Evolutionary conservation across 768 basidiomycete genomes (phyloP).

Genomic region (Trichaptum fuscoviolaceum): DNA sequence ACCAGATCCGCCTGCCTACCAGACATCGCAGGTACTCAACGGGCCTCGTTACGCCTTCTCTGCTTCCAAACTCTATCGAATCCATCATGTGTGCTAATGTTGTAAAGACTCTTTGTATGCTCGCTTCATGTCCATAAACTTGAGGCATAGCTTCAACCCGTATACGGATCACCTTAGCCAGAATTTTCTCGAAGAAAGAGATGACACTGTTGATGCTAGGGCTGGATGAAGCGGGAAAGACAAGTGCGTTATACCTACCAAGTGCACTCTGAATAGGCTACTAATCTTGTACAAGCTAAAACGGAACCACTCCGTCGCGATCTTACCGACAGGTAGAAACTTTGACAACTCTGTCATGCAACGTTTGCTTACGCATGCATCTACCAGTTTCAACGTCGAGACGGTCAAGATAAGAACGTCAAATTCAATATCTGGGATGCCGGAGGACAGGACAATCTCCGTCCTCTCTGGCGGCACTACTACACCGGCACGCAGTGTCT

Average conservation of each 20-base stretch:
- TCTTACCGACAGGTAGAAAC: constrained; percentile 84
- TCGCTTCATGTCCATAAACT: constrained; percentile 19
- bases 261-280: constrained; percentile 10
- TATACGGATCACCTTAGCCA: constrained; percentile 58
- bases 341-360: background rate
- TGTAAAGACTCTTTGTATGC: constrained; percentile 70
- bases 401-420: constrained; percentile 98
- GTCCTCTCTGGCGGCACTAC: constrained; percentile 97
- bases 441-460: constrained; percentile 98
- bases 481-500: constrained; percentile 98
- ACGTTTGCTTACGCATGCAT: background rate
- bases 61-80: constrained; percentile 1
- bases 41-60: constrained; percentile 13
- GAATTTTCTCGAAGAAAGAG: constrained; percentile 98
- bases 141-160: constrained; percentile 7
- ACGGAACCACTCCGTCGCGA: constrained; percentile 96
- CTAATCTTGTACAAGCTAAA: constrained; percentile 87
- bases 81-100: constrained; percentile 78
- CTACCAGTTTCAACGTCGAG: constrained; percentile 89
- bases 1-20: background rate
- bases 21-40: constrained; percentile 5
- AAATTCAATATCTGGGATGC: constrained; percentile 97
- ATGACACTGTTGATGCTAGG: constrained; percentile 98
- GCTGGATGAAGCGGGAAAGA: constrained; percentile 97
- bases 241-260: constrained; percentile 63